Base-by-base conservation (phyloP, 768 basidiomycete species). In the Macrolepiota fuliginosa region DNA sequence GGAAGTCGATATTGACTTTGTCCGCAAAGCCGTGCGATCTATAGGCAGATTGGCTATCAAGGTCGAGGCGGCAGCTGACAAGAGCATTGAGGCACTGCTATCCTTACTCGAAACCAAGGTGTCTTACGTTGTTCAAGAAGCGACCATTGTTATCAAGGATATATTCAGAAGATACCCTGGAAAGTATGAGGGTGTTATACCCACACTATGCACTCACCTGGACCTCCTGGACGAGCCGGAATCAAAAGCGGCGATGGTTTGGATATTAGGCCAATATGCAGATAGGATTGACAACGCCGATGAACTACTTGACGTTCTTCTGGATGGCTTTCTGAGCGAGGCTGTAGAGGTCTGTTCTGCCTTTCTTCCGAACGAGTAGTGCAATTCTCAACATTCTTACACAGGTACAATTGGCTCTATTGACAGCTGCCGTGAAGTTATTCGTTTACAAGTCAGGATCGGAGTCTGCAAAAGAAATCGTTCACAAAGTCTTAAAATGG, bases 21-120 rank as follows among this genome's bases (percentile, higher is more conserved):
- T 98, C 35, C 88, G 97, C 49, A 98, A 98, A 76, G 92, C 96
- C 9, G 97, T 99, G 27, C 87, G 97, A 32, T 97, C 96, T 2
- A 96, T 99, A 64, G 97, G 97, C 7, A 89, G 96, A 22, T 77
- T 98, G n/a, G 96, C 97, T 15, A 98, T 98, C 83, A 98, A 98
- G 75, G 93, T 99, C 58, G 85, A 93, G 67, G 78, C 83, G 12
- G 92, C 94, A 11, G 88, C 96, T 32, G 94, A 98, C 73, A 83
- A 79, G 51, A 98, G 96, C 76, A 98, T 98, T 67, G 81, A 91
- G 66, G 88, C 90, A 0, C 79, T 99, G 46, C 84, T 99, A 42
- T 77, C 82, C 39, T 85, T 99, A 62, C 90, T 99, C 68, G 90
- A 93, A 66, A 96, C 92, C 32, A 94, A 97, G 73, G 92, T 98